Percentiles rank a stretch among this genome's conserved stretches.
Conservation (phyloP, 2,329 filamentous ascomycete genomes). For the Dothiorella sarmentorum region DNA sequence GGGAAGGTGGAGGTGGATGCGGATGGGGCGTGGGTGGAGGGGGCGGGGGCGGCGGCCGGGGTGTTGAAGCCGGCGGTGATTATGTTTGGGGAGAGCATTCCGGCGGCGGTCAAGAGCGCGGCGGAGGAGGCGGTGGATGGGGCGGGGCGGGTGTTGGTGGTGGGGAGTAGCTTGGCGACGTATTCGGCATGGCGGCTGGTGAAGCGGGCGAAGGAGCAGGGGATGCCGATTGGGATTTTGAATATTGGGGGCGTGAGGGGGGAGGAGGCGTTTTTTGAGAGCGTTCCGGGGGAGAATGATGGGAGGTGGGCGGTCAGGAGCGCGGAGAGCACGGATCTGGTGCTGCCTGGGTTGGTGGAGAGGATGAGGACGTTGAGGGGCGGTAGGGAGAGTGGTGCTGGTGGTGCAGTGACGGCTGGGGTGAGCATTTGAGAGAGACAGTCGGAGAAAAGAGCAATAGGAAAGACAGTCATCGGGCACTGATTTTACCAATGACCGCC, state of each 20-base stretch:
- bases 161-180: conserved; percentile 89
- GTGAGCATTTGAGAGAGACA: neutral
- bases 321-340: conserved; percentile 39
- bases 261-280: conserved; percentile 67
- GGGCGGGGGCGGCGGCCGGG: conserved; percentile 63
- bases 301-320: conserved; percentile 36
- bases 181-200: conserved; percentile 92
- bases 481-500: no score
- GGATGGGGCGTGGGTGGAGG: conserved; percentile 76
- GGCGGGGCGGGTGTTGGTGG: conserved; percentile 69
- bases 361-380: conserved; percentile 2
- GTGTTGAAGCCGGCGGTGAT: conserved; percentile 89
- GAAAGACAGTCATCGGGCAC: no score
- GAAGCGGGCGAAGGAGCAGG: conserved; percentile 74
- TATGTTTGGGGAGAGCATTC: conserved; percentile 94
- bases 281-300: conserved; percentile 45
- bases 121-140: conserved; percentile 79
- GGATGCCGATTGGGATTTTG: conserved; percentile 81
- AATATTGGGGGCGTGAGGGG: conserved; percentile 83
- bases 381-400: neutral
- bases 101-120: conserved; percentile 62
- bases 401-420: neutral
- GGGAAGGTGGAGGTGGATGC: conserved; percentile 63
- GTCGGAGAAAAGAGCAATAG: neutral
- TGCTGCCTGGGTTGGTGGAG: conserved; percentile 34